Base-by-base conservation (phyloP, 345 rosid genomes). In the Brassica rapa region DNA sequence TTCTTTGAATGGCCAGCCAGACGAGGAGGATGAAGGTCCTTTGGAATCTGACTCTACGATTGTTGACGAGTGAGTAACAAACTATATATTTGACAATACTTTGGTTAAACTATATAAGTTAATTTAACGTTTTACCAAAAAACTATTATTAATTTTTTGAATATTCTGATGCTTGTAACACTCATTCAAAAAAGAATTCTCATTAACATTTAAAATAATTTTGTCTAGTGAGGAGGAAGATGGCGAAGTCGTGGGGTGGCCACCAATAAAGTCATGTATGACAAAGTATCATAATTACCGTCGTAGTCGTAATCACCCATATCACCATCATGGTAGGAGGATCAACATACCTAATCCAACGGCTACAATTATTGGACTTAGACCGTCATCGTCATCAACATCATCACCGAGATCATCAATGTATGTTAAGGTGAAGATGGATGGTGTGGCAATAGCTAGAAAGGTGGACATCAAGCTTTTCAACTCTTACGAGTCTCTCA, bases 351-450 rank as follows among this genome's bases (percentile, higher is more conserved):
- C 43, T 10, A 62, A 78, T 65, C 66, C 43, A 51, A 70, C 62
- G 79, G 66, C 53, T 12, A 29, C 37, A 30, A 53, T 32, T 46
- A 60, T 60, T 25, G 14, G 73, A 33, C 29, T 66, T 30, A 63
- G 83, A 56, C 24, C 73, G 30, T 62, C 19, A 4, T 62, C 78
- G 3, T 9, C 46, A 8, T 39, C 46, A 39, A 8, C 46, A 39
- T 8, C 46, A 39, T 39, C 46, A 39, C 8, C 12, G 4, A 39
- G 46, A 8, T 71, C 83, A 56, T 74, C 90, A 66, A 84, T 53
- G 81, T 86, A 76, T 76, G 91, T 91, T 14, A 89, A 91, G 75
- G 94, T 91, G 74, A 88, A 89, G 84, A 91, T 91, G 97, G 89
- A 89, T 73, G 97, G 93, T 30, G 86, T 83, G 15, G 83, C 86